phyloP scores from a whole-genome alignment of 805 yeast genomes.

The Metschnikowia koreensis region DNA sequence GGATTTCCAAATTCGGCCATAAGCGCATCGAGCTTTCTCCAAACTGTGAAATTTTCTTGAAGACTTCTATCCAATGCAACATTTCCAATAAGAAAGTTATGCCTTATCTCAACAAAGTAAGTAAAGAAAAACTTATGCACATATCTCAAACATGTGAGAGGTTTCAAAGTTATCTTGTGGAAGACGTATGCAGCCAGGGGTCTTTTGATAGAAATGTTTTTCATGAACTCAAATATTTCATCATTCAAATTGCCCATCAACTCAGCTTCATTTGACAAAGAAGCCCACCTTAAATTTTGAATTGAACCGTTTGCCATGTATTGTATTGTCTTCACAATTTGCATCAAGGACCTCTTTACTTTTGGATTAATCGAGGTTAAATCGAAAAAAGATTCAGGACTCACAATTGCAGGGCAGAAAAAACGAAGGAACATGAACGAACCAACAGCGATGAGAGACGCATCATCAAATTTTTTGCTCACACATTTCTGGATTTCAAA shows the following conservation, averaged over 20 bases:
- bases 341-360: conserved; percentile 65
- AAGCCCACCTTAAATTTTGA: conserved; percentile 61
- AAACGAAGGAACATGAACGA: conserved; percentile 81
- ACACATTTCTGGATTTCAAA: conserved; percentile 59
- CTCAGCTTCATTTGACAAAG: conserved; percentile 40
- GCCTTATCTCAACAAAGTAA: conserved; percentile 32
- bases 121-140: conserved; percentile 40
- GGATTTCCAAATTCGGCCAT: conserved; percentile 60
- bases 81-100: conserved; percentile 26
- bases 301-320: conserved; percentile 83
- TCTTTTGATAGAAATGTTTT: conserved; percentile 20
- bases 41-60: conserved; percentile 23
- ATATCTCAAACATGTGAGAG: conserved; percentile 38
- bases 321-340: conserved; percentile 81
- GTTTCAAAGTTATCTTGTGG: conserved; percentile 24
- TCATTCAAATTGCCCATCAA: conserved; percentile 34
- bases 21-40: conserved; percentile 45
- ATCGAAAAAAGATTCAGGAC: conserved; percentile 64
- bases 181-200: conserved; percentile 25
- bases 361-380: conserved; percentile 27
- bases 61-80: conserved; percentile 18
- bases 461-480: conserved; percentile 58
- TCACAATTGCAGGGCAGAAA: conserved; percentile 85
- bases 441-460: conserved; percentile 68
- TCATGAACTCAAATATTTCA: conserved; percentile 30